A percentile compares a stretch with the other conserved stretches of the same genome.
phyloP scores from a whole-genome alignment of 2,329 filamentous ascomycete species.

The Microsporum audouinii region DNA sequence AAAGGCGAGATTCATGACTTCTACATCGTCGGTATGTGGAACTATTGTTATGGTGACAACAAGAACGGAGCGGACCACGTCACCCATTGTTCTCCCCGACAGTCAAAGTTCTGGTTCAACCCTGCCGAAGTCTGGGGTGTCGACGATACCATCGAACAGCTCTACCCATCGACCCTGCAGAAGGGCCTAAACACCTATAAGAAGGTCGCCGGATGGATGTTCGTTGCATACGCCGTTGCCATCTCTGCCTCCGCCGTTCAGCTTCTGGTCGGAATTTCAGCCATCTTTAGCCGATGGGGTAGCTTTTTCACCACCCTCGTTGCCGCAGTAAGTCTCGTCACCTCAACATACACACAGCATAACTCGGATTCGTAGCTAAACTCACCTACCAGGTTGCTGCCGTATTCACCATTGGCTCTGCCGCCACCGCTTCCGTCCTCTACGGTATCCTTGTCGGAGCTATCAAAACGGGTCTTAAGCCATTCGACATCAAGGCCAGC shows the following conservation, averaged over 20 bases:
- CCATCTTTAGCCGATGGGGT: constrained; percentile 70
- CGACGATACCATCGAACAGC: constrained; percentile 46
- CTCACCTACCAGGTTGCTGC: constrained; percentile 33
- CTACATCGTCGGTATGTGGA: constrained; percentile 77
- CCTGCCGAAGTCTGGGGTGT: constrained; percentile 56
- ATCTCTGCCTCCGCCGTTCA: constrained; percentile 58
- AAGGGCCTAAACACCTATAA: constrained; percentile 61
- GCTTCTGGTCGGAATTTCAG: constrained; percentile 66
- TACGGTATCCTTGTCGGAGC: constrained; percentile 58
- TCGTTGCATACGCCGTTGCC: constrained; percentile 66
- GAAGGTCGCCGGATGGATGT: constrained; percentile 67
- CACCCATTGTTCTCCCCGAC: constrained; percentile 55
- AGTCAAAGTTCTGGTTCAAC: constrained; percentile 66
- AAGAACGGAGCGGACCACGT: constrained; percentile 42
- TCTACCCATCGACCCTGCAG: constrained; percentile 56
- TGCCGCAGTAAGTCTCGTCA: constrained; percentile 48
- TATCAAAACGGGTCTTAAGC: constrained; percentile 54
- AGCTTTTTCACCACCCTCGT: constrained; percentile 74
- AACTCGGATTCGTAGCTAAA: constrained; percentile 10
- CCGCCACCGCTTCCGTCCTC: constrained; percentile 62
- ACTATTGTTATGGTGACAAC: constrained; percentile 61
- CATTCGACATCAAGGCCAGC: constrained; percentile 57
- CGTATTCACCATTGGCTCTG: constrained; percentile 52
- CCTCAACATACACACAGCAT: constrained; percentile 17
- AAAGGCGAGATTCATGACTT: constrained; percentile 54